Base-by-base conservation (phyloP, 441 rosid species). In the Mallotus repandus region DNA sequence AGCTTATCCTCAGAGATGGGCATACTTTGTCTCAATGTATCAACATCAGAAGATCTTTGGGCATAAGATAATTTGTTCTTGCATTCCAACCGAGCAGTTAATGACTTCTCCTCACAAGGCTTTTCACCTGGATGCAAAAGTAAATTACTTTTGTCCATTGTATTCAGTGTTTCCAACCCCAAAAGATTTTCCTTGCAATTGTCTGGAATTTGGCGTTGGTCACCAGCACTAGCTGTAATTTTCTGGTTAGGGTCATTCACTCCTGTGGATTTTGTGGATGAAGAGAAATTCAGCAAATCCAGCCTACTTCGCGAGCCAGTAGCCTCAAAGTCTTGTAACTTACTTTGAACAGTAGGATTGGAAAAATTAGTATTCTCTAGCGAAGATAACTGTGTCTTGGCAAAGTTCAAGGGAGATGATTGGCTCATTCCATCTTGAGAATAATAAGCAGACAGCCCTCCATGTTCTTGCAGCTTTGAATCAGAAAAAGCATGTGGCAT, bases 401-500 rank as follows among this genome's bases (percentile, higher is more conserved):
- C 71, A 83, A 77, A 83, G 78, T 77, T 83, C 77, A 84, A 81
- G 41, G 87, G 82, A 32, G 90, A 83, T 64, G 80, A 84, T 7
- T 85, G 86, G 73, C 87, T 85, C 74, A 82, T 68, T 72, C 86
- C 89, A 77, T 87, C 93, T 49, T 82, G 86, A 68, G 92, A 88
- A 77, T 82, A 74, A 83, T 77, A 83, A 71, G 79, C 84, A 48
- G 84, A 82, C 38, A 75, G 76, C 41, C 82, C 83, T 80, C 86
- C 89, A 73, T 74, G 78, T 65, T 84, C 86, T 35, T 86, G 89
- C 68, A 91, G 78, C 68, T 84, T 88, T 52, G 92, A 84, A 82
- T 91, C 94, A 71, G 94, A 89, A 83, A 83, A 86, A 49, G 89
- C 88, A 82, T 86, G 92, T 9, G 88, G 68, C 53, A 91, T 77